A percentile compares a stretch with the other conserved stretches of the same genome.
phyloP scores from a whole-genome alignment of 2,329 filamentous ascomycete genomes.

The Xylogone sp. region DNA sequence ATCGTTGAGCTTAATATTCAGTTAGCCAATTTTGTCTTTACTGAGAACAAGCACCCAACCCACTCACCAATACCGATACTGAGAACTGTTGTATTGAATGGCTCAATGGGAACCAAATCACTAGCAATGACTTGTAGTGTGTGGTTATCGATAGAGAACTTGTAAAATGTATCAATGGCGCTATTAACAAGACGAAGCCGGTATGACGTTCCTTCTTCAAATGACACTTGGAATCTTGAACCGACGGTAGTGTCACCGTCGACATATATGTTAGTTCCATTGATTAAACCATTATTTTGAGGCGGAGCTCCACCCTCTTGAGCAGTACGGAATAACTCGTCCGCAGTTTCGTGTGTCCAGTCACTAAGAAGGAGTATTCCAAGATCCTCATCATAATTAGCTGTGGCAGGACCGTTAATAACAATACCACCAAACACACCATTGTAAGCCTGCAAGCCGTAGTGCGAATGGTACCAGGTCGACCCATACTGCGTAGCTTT shows the following conservation, averaged over 20 bases:
- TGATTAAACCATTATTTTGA: slow-evolving; percentile 28
- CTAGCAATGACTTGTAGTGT: slow-evolving; percentile 62
- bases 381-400: slow-evolving; percentile 58
- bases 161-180: slow-evolving; percentile 38
- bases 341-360: slow-evolving; percentile 24
- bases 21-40: too few relatives aligned
- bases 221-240: slow-evolving; percentile 27
- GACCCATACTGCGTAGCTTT: slow-evolving; percentile 37
- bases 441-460: slow-evolving; percentile 43
- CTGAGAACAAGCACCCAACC: too few relatives aligned
- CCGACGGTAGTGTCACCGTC: slow-evolving; percentile 5
- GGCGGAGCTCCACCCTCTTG: slow-evolving; percentile 16
- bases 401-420: slow-evolving; percentile 56
- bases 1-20: slow-evolving; percentile 36
- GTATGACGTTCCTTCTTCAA: slow-evolving; percentile 37
- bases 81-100: slow-evolving; percentile 41
- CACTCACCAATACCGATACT: slow-evolving; percentile 41
- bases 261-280: slow-evolving; percentile 15
- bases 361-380: slow-evolving; percentile 41
- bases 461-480: slow-evolving; percentile 60
- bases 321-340: slow-evolving; percentile 13
- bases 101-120: slow-evolving; percentile 53
- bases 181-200: slow-evolving; percentile 43
- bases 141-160: slow-evolving; percentile 41
- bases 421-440: slow-evolving; percentile 57